Evolutionary conservation across 176 grass and related monocot species (phyloP).

Genomic region (sorghum (Sorghum bicolor)): DNA sequence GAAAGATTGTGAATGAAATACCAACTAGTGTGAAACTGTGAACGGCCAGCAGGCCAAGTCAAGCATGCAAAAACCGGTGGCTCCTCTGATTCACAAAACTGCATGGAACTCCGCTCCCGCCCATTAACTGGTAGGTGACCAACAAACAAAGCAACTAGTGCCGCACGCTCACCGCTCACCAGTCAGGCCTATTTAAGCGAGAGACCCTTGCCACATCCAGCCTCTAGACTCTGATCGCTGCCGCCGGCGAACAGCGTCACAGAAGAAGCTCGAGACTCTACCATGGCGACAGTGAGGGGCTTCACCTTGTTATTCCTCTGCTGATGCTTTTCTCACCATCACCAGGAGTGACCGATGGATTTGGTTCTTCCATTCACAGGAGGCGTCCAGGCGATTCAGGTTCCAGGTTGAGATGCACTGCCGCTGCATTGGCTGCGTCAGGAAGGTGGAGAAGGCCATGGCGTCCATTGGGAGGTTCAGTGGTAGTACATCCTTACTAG

Average conservation of each 20-base stretch:
- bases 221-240: background rate
- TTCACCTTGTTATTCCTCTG: background rate
- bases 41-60: background rate
- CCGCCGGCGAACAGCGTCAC: background rate
- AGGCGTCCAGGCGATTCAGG: background rate
- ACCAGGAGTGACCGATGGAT: background rate
- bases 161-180: background rate
- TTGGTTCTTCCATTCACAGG: conserved; percentile 27
- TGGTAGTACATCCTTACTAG: background rate
- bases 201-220: background rate
- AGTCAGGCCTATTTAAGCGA: conserved; percentile 20
- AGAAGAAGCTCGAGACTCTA: background rate
- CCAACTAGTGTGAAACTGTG: conserved; percentile 2
- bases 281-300: conserved; percentile 27
- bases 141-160: background rate
- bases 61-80: background rate
- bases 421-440: conserved; percentile 38
- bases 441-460: conserved; percentile 44
- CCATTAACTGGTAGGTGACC: conserved; percentile 30
- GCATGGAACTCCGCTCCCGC: conserved; percentile 17
- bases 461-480: conserved; percentile 15
- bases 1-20: background rate
- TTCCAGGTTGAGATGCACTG: conserved; percentile 38
- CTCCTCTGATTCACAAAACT: conserved; percentile 23
- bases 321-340: background rate